Percentiles rank a stretch among this genome's conserved stretches.
Evolutionary conservation across 345 rosid genomes (phyloP).

Genomic region (Sisymbrium altissimum): DNA sequence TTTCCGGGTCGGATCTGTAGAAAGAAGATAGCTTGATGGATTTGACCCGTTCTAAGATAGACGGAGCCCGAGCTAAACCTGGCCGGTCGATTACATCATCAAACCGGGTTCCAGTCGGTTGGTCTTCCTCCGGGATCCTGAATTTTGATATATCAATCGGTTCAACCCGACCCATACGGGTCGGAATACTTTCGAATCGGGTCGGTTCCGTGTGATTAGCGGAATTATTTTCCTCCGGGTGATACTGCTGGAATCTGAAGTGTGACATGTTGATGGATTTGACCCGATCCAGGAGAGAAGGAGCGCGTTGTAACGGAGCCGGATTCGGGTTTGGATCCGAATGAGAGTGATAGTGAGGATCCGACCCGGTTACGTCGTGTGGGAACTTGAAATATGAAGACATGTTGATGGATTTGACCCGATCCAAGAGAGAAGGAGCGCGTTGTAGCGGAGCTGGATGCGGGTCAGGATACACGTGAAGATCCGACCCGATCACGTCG

Average conservation of each 20-base stretch:
- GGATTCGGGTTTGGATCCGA: slow-evolving; percentile 7
- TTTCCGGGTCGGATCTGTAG: slow-evolving; percentile 38
- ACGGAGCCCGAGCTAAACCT: slow-evolving; percentile 44
- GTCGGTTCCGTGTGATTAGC: slow-evolving; percentile 9
- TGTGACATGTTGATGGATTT: slow-evolving; percentile 49
- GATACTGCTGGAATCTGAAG: slow-evolving; percentile 25
- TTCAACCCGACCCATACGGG: slow-evolving; percentile 17
- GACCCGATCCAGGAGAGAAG: slow-evolving; percentile 61
- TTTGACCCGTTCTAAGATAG: slow-evolving; percentile 59
- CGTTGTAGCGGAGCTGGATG: slow-evolving; percentile 36
- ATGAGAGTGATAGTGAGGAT: slow-evolving; percentile 1
- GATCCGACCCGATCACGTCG: slow-evolving; percentile 31
- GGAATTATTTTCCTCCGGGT: slow-evolving; percentile 20
- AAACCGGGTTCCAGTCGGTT: background rate
- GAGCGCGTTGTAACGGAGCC: slow-evolving; percentile 32
- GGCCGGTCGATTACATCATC: slow-evolving; percentile 19
- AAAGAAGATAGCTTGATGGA: slow-evolving; percentile 44
- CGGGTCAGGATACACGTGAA: slow-evolving; percentile 24
- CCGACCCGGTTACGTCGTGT: slow-evolving; percentile 24
- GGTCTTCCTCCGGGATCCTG: slow-evolving; percentile 20
- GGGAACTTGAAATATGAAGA: slow-evolving; percentile 21
- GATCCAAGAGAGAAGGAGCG: slow-evolving; percentile 57
- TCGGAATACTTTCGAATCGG: slow-evolving; percentile 10
- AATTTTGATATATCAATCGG: slow-evolving; percentile 31
- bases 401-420: slow-evolving; percentile 61